Evolutionary conservation across 2,329 filamentous ascomycete genomes (phyloP).

Genomic region (Aspergillus sp.): DNA sequence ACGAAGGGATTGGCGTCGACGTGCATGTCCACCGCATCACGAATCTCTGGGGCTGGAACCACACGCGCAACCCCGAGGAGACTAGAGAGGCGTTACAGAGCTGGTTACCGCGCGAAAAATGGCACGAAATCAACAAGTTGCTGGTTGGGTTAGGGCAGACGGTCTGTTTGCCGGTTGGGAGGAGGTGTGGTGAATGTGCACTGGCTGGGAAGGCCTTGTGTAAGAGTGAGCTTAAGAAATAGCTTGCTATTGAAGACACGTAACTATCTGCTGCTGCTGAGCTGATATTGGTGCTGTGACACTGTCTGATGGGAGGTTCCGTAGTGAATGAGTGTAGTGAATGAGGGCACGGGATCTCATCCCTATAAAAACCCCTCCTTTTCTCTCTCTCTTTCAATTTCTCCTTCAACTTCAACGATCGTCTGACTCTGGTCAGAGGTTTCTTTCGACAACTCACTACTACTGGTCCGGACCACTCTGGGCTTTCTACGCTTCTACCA

Average conservation of each 20-base stretch:
- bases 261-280: too few species aligned
- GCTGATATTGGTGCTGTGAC: too few species aligned
- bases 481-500: background rate
- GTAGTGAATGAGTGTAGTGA: too few species aligned
- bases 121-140: constrained; percentile 87
- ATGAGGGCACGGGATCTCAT: too few species aligned
- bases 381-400: too few species aligned
- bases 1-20: constrained; percentile 80
- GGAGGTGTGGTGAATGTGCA: constrained; percentile 77
- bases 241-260: too few species aligned
- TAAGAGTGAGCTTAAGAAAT: constrained; percentile 51
- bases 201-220: constrained; percentile 70
- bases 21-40: constrained; percentile 93
- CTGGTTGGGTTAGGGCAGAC: constrained; percentile 84
- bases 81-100: constrained; percentile 66
- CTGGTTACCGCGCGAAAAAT: constrained; percentile 76
- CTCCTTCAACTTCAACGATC: too few species aligned
- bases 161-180: constrained; percentile 70
- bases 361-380: too few species aligned
- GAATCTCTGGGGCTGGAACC: constrained; percentile 88
- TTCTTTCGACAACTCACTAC: too few species aligned
- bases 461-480: background rate
- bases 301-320: too few species aligned
- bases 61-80: constrained; percentile 71
- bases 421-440: too few species aligned